phyloP scores from a whole-genome alignment of 129 eudicot species.

The Chrysanthemum seticuspe region DNA sequence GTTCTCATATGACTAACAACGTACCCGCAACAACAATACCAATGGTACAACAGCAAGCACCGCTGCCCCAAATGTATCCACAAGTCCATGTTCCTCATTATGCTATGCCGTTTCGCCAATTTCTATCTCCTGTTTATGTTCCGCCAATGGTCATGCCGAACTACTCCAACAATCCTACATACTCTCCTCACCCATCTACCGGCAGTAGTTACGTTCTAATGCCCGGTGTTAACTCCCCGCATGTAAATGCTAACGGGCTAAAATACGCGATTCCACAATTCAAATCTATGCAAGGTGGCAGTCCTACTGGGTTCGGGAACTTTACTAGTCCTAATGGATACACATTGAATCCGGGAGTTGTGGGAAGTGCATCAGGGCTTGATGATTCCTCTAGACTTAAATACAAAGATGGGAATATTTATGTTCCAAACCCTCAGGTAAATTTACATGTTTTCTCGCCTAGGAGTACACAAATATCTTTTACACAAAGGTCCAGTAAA shows the following conservation, averaged over 20 bases:
- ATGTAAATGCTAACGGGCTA: constrained; percentile 46
- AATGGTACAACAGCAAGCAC: constrained; percentile 77
- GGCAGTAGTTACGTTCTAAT: constrained; percentile 75
- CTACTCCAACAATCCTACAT: constrained; percentile 65
- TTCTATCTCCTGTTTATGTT: constrained; percentile 75
- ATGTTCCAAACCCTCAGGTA: constrained; percentile 91
- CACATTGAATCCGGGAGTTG: constrained; percentile 78
- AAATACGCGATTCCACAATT: constrained; percentile 83
- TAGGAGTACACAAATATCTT: background rate
- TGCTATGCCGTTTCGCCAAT: constrained; percentile 88
- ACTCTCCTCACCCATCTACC: constrained; percentile 77
- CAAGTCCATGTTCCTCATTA: constrained; percentile 78
- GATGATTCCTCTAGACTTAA: constrained; percentile 81
- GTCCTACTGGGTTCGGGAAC: constrained; percentile 83
- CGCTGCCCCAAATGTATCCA: constrained; percentile 86
- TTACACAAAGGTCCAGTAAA: no score
- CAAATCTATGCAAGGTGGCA: constrained; percentile 76
- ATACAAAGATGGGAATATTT: constrained; percentile 83
- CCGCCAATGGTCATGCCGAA: constrained; percentile 94
- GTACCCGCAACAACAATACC: constrained; percentile 66
- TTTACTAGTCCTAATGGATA: constrained; percentile 73
- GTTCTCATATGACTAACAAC: constrained; percentile 52
- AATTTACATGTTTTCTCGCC: background rate
- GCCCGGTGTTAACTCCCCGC: constrained; percentile 89
- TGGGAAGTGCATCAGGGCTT: constrained; percentile 61